phyloP scores from a whole-genome alignment of 2,329 filamentous ascomycete species.

The Aspergillus spinulosporus region DNA sequence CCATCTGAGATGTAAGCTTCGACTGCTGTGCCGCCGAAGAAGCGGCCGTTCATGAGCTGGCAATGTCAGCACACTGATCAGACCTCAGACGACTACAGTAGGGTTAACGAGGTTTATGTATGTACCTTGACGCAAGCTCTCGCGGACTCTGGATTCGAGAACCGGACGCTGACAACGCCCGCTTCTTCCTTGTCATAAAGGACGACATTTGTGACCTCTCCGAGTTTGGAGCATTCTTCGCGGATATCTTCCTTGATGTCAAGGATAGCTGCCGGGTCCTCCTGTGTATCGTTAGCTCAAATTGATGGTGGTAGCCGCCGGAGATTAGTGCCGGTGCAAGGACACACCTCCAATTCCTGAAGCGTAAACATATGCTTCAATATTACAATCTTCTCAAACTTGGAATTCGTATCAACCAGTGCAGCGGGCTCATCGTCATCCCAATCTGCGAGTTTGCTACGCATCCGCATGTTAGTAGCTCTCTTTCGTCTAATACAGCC shows the following conservation, averaged over 20 bases:
- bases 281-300: conserved; percentile 41
- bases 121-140: conserved; percentile 63
- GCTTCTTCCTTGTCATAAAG: conserved; percentile 84
- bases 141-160: conserved; percentile 70
- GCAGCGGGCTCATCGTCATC: conserved; percentile 77
- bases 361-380: conserved; percentile 93
- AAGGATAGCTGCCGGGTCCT: conserved; percentile 76
- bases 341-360: conserved; percentile 66
- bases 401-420: conserved; percentile 56
- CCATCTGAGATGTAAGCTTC: conserved; percentile 71
- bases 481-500: not conserved
- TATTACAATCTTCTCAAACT: conserved; percentile 78
- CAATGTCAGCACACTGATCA: conserved; percentile 12
- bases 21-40: conserved; percentile 71
- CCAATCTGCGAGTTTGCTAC: conserved; percentile 89
- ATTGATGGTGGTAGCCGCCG: not conserved
- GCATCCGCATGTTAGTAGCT: not conserved
- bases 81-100: too few relatives aligned
- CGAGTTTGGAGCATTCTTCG: conserved; percentile 83
- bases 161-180: conserved; percentile 83
- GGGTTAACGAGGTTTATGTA: too few relatives aligned
- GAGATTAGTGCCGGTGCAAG: too few relatives aligned
- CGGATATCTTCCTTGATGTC: conserved; percentile 95
- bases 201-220: conserved; percentile 85
- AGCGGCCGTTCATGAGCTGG: conserved; percentile 59